Evolutionary conservation across 306 rosid genomes (phyloP).

Genomic region (Medicago truncatula): MtrunA17r5.0-ANR NC_053049.1:6890501-6891000

Average conservation of each 20-base stretch:
- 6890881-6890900: no score
- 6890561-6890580: constrained; percentile 5
- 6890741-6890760: constrained; percentile 7
- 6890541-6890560: constrained; percentile 30
- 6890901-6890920: no score
- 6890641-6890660: constrained; percentile 21
- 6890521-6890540: constrained; percentile 1
- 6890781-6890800: constrained; percentile 21
- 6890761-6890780: neutral
- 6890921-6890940: no score
- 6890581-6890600: constrained; percentile 27
- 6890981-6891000: no score
- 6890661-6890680: neutral
- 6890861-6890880: no score
- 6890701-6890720: constrained; percentile 21
- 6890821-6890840: no score
- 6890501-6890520: constrained; percentile 2
- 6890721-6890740: neutral
- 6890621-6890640: constrained; percentile 18
- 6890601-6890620: neutral
- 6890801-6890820: neutral
- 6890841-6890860: no score
- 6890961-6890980: no score
- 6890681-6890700: no score
- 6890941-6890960: no score